Percentiles rank a stretch among this genome's conserved stretches.
These are phyloP conservation scores for Naganishia liquefaciens DNA, from an alignment of 1,284 basidiomycete genomes.

Conservation along the genomic window DNA sequence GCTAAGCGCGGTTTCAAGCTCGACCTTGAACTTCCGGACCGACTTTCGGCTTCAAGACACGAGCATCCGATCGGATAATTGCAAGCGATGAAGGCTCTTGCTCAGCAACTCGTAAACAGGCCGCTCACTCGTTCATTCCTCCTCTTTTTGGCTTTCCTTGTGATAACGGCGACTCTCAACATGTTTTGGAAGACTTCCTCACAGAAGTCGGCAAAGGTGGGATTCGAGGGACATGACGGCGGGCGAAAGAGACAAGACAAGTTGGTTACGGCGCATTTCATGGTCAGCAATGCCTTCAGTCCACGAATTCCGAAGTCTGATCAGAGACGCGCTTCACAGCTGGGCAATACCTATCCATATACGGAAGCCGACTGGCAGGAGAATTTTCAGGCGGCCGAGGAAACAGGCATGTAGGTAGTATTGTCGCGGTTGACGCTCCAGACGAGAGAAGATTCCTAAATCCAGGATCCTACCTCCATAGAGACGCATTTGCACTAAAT, in stretches of 20 bases:
- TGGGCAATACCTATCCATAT: slow-evolving; percentile 54
- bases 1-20: too few species aligned
- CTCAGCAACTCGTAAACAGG: background rate
- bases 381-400: slow-evolving; percentile 46
- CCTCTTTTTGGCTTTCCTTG: background rate
- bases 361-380: slow-evolving; percentile 45
- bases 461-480: slow-evolving; percentile 30
- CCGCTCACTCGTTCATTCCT: background rate
- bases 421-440: background rate
- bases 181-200: slow-evolving; percentile 22
- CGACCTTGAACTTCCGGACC: too few species aligned
- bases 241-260: background rate
- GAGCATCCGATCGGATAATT: background rate
- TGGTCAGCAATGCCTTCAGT: slow-evolving; percentile 39
- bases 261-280: slow-evolving; percentile 54
- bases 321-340: slow-evolving; percentile 35
- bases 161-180: slow-evolving; percentile 3
- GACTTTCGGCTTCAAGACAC: slow-evolving; percentile 1
- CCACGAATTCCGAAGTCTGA: background rate
- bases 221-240: background rate
- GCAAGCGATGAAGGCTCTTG: background rate
- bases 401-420: slow-evolving; percentile 44
- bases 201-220: background rate
- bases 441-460: background rate
- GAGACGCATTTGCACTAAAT: slow-evolving; percentile 54